Evolutionary conservation across 345 rosid species (phyloP).

Genomic region (Populus simonii): DNA sequence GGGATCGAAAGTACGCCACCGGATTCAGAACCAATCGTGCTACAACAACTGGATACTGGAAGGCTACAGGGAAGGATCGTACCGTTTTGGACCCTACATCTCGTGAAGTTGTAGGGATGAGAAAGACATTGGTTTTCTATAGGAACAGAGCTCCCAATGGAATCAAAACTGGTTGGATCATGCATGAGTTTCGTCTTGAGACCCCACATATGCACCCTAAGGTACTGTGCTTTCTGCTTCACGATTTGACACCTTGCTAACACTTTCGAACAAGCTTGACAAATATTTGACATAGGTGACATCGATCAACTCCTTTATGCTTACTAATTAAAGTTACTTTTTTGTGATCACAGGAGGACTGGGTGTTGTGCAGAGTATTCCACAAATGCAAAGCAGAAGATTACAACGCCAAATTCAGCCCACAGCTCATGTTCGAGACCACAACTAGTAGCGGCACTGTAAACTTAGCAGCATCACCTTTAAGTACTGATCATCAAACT

Average conservation of each 20-base stretch:
- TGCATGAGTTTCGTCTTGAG: constrained; percentile 97
- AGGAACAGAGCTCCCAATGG: constrained; percentile 90
- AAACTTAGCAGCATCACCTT: constrained; percentile 23
- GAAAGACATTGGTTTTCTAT: constrained; percentile 93
- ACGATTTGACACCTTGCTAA: not conserved
- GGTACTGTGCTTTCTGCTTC: constrained; percentile 32
- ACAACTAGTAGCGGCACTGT: constrained; percentile 13
- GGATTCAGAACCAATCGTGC: constrained; percentile 91
- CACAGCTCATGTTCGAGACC: constrained; percentile 30
- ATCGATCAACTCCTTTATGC: not conserved
- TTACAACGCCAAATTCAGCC: constrained; percentile 17
- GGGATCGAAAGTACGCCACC: constrained; percentile 88
- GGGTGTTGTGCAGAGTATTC: constrained; percentile 93
- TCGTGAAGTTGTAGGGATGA: constrained; percentile 78
- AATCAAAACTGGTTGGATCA: constrained; percentile 93
- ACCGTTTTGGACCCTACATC: constrained; percentile 64
- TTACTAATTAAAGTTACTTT: not conserved
- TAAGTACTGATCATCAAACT: not conserved
- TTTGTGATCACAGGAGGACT: constrained; percentile 62
- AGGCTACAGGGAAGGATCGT: constrained; percentile 97
- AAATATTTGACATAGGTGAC: not conserved
- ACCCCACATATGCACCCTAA: constrained; percentile 91
- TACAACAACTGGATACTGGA: constrained; percentile 87
- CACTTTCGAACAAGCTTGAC: not conserved
- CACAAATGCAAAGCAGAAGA: constrained; percentile 58